phyloP scores from a whole-genome alignment of 169 alveolate genomes.

The Besnoitia besnoiti region DNA sequence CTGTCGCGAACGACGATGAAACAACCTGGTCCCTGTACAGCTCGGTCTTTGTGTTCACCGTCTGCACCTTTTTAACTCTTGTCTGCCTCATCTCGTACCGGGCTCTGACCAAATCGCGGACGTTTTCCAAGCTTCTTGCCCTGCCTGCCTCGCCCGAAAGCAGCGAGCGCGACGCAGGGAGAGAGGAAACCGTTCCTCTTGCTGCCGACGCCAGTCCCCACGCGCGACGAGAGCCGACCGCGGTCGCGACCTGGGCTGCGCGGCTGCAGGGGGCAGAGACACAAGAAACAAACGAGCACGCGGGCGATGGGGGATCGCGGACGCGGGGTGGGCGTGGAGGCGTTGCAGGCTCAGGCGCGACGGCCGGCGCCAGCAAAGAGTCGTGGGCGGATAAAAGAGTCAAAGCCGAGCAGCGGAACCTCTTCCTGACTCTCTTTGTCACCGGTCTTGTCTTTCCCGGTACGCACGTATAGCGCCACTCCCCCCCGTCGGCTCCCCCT shows the following conservation, averaged over 20 bases:
- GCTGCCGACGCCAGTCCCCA: background rate
- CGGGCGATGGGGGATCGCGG: background rate
- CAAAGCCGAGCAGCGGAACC: background rate
- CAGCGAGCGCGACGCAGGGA: background rate
- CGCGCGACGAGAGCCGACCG: background rate
- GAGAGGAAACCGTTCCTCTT: background rate
- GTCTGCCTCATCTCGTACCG: background rate
- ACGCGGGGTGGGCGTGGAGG: background rate
- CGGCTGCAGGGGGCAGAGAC: background rate
- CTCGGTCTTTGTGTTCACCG: background rate
- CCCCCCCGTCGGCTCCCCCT: no score
- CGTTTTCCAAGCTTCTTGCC: background rate
- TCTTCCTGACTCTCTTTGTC: constrained; percentile 11
- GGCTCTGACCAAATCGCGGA: background rate
- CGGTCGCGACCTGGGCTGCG: background rate
- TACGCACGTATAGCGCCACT: no score
- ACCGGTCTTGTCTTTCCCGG: constrained; percentile 14
- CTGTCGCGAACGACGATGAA: background rate
- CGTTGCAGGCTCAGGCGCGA: background rate
- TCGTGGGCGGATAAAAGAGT: constrained; percentile 11
- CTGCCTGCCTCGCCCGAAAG: background rate
- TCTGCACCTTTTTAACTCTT: background rate
- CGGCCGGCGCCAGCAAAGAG: background rate
- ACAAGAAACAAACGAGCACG: background rate
- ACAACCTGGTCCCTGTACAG: background rate